Conservation (phyloP, 345 rosid genomes). For the Linum trigynum region DNA sequence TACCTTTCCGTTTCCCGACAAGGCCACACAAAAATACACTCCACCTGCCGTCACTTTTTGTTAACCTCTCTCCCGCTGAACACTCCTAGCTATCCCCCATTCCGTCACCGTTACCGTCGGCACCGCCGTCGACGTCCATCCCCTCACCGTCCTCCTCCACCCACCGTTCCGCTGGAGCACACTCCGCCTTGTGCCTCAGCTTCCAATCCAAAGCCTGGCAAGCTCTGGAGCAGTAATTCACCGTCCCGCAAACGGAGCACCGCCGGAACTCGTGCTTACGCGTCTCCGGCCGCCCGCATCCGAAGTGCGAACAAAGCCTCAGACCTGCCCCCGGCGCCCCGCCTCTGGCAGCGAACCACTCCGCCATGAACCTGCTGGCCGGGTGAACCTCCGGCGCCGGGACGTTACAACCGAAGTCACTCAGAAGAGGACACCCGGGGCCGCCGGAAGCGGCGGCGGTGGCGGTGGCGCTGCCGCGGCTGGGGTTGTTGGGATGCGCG, state of each 20-base stretch:
- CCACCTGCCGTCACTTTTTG: background rate
- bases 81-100: slow-evolving; percentile 21
- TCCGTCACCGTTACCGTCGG: slow-evolving; percentile 19
- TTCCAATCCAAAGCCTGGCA: slow-evolving; percentile 96
- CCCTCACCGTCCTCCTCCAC: slow-evolving; percentile 28
- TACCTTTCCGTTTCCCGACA: slow-evolving; percentile 7
- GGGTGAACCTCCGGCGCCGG: slow-evolving; percentile 85
- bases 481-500: slow-evolving; percentile 24
- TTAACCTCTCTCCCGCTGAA: background rate
- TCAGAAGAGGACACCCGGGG: slow-evolving; percentile 62
- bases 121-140: slow-evolving; percentile 13
- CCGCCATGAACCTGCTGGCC: slow-evolving; percentile 57
- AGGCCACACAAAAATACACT: slow-evolving; percentile 5
- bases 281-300: slow-evolving; percentile 85
- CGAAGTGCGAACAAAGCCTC: slow-evolving; percentile 70
- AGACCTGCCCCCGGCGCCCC: slow-evolving; percentile 42
- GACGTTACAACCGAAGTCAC: slow-evolving; percentile 96
- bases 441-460: background rate
- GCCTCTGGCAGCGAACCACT: slow-evolving; percentile 52
- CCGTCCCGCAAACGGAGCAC: slow-evolving; percentile 77
- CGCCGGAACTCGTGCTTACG: slow-evolving; percentile 68
- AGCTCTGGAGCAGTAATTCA: slow-evolving; percentile 81
- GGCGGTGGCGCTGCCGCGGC: background rate
- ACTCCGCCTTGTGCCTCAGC: slow-evolving; percentile 60
- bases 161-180: slow-evolving; percentile 48